These are phyloP conservation scores for Amylostereum chailletii DNA, from an alignment of 1,284 basidiomycete genomes.

Conservation along the genomic window DNA sequence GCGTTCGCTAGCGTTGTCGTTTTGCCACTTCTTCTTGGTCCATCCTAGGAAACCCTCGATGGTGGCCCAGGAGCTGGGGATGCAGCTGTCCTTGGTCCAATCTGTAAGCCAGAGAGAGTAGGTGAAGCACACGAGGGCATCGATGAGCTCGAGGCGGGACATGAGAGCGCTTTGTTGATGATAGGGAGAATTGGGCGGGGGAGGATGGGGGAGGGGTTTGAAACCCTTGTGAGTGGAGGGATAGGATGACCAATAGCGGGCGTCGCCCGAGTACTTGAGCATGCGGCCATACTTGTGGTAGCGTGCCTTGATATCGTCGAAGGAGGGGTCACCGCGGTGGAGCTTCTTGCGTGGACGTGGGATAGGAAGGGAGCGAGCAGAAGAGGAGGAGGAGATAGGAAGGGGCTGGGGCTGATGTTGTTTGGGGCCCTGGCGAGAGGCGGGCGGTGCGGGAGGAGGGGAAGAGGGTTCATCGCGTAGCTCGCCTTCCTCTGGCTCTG, in stretches of 20 bases:
- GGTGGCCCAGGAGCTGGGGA: slow-evolving; percentile 50
- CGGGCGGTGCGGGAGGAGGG: slow-evolving; percentile 5
- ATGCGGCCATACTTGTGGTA: slow-evolving; percentile 54
- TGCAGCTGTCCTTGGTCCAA: slow-evolving; percentile 39
- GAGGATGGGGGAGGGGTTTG: slow-evolving; percentile 50
- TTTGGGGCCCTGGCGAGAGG: slow-evolving; percentile 12
- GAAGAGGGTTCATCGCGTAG: slow-evolving; percentile 21
- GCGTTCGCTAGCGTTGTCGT: slow-evolving; percentile 54
- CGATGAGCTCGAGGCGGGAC: slow-evolving; percentile 65
- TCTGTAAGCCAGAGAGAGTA: slow-evolving; percentile 69
- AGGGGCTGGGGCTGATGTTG: slow-evolving; percentile 11
- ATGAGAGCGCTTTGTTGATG: slow-evolving; percentile 63
- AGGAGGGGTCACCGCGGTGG: slow-evolving; percentile 17
- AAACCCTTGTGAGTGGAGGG: slow-evolving; percentile 55
- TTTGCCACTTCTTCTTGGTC: slow-evolving; percentile 60
- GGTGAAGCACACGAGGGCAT: slow-evolving; percentile 65
- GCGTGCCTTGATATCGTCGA: slow-evolving; percentile 49
- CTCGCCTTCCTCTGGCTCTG: slow-evolving; percentile 29
- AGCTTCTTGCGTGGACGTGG: slow-evolving; percentile 46
- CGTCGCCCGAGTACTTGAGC: slow-evolving; percentile 70
- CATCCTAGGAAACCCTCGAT: slow-evolving; percentile 55
- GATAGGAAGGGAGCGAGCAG: slow-evolving; percentile 25
- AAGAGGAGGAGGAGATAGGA: slow-evolving; percentile 18
- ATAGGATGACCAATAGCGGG: slow-evolving; percentile 65
- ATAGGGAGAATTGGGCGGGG: slow-evolving; percentile 53